Conservation (phyloP, 1,284 basidiomycete genomes). For the Rhodotorula sp. region DNA sequence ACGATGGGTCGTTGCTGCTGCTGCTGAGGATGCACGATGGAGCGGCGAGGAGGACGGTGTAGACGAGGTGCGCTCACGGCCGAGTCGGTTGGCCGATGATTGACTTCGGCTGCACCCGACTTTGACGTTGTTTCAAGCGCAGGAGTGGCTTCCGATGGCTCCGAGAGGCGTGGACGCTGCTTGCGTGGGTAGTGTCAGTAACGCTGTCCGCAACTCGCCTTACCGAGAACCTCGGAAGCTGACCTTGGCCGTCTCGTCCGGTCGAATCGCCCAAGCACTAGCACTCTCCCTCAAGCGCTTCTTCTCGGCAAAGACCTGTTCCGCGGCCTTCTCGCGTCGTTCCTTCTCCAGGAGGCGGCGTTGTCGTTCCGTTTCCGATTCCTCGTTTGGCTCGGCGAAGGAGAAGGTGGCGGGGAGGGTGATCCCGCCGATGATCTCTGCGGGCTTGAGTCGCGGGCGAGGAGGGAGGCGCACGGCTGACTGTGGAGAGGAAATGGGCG, state of each 20-base stretch:
- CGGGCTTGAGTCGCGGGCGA: not conserved
- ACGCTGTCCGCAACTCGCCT: not conserved
- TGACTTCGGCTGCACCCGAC: not conserved
- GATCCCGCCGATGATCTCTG: slow-evolving; percentile 1
- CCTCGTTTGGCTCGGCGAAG: not conserved
- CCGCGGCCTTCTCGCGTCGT: slow-evolving; percentile 9
- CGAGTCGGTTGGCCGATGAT: too few relatives aligned
- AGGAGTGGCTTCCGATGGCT: not conserved
- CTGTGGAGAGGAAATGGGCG: not conserved
- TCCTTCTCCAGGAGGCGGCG: slow-evolving; percentile 15
- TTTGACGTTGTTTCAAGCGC: not conserved
- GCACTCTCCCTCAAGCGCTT: slow-evolving; percentile 2
- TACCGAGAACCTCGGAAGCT: not conserved
- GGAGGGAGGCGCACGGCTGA: not conserved
- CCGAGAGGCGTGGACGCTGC: not conserved
- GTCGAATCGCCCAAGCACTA: not conserved
- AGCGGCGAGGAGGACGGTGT: not conserved
- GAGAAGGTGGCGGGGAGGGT: slow-evolving; percentile 22
- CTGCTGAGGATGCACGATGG: too few relatives aligned
- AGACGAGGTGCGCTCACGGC: not conserved
- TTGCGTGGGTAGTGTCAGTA: too few relatives aligned
- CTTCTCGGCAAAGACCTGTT: slow-evolving; percentile 7
- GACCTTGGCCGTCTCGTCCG: slow-evolving; percentile 1
- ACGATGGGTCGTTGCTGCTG: too few relatives aligned
- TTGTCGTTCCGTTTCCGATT: not conserved